Evolutionary conservation across 2,329 filamentous ascomycete genomes (phyloP).

Genomic region (Trichoderma endophyticum): DNA sequence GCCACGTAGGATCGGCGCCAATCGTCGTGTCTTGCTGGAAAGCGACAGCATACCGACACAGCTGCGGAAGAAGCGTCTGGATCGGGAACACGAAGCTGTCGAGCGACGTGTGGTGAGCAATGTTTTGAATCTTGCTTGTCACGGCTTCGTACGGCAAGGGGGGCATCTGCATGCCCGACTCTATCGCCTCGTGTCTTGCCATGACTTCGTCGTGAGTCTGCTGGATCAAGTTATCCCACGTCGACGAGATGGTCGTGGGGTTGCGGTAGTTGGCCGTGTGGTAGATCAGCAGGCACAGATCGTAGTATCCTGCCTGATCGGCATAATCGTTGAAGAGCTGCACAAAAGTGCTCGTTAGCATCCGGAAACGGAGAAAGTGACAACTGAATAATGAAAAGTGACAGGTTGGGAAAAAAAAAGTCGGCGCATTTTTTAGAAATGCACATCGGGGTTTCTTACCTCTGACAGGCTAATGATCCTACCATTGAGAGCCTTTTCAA

Average conservation of each 20-base stretch:
- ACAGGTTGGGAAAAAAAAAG: background rate
- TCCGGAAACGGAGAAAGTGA: background rate
- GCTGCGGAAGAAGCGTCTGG: slow-evolving; percentile 55
- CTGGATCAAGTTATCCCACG: slow-evolving; percentile 80
- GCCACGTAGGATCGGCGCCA: slow-evolving; percentile 56
- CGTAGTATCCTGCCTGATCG: slow-evolving; percentile 88
- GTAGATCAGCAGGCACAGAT: slow-evolving; percentile 89
- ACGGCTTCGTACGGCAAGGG: slow-evolving; percentile 68
- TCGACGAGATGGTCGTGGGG: slow-evolving; percentile 74
- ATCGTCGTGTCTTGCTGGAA: slow-evolving; percentile 57
- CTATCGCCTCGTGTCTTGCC: slow-evolving; percentile 44
- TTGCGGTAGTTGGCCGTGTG: slow-evolving; percentile 89
- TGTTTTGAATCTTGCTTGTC: slow-evolving; percentile 59
- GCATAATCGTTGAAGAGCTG: slow-evolving; percentile 92
- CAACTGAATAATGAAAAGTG: background rate
- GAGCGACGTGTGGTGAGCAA: slow-evolving; percentile 61
- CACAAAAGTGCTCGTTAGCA: slow-evolving; percentile 21
- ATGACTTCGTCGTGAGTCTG: slow-evolving; percentile 60
- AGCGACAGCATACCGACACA: slow-evolving; percentile 61
- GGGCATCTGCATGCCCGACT: slow-evolving; percentile 36
- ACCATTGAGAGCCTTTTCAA: slow-evolving; percentile 70
- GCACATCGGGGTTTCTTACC: slow-evolving; percentile 48
- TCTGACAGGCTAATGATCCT: slow-evolving; percentile 71
- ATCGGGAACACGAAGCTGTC: slow-evolving; percentile 67
- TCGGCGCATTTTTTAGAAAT: background rate